phyloP scores from a whole-genome alignment of 176 grass and related monocot genomes.

The Triticum turgidum region DNA sequence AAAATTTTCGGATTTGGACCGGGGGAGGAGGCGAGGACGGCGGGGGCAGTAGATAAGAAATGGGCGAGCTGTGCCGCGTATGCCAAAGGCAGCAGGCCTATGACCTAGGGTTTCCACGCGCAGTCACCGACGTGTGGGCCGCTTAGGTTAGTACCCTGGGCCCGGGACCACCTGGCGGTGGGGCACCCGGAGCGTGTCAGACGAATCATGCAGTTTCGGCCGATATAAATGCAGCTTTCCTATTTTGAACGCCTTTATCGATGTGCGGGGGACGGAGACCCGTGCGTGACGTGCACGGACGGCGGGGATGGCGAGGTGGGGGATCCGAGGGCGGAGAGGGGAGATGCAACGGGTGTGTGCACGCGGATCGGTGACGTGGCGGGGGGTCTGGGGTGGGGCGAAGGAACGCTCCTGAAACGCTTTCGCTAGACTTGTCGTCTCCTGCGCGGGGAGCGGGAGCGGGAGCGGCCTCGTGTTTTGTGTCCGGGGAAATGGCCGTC shows the following conservation, averaged over 20 bases:
- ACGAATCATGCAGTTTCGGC: too few species aligned
- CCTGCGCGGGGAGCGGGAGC: neutral
- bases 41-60: constrained; percentile 33
- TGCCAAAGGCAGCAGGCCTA: neutral
- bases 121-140: neutral
- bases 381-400: neutral
- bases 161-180: neutral
- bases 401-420: neutral
- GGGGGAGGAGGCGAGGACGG: constrained; percentile 7
- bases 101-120: fast-evolving
- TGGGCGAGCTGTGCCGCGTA: constrained; percentile 20
- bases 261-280: neutral
- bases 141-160: fast-evolving
- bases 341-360: neutral
- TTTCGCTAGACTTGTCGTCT: constrained; percentile 15
- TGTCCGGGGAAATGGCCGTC: neutral
- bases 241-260: neutral
- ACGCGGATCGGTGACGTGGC: constrained; percentile 74
- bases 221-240: neutral
- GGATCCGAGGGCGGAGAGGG: constrained; percentile 32
- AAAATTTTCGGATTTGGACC: constrained; percentile 41
- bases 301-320: neutral
- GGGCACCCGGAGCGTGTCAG: fast-evolving
- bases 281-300: constrained; percentile 15
- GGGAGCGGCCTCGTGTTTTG: constrained; percentile 16